Conservation (phyloP, 805 yeast genomes). For the Candida piceae region DNA sequence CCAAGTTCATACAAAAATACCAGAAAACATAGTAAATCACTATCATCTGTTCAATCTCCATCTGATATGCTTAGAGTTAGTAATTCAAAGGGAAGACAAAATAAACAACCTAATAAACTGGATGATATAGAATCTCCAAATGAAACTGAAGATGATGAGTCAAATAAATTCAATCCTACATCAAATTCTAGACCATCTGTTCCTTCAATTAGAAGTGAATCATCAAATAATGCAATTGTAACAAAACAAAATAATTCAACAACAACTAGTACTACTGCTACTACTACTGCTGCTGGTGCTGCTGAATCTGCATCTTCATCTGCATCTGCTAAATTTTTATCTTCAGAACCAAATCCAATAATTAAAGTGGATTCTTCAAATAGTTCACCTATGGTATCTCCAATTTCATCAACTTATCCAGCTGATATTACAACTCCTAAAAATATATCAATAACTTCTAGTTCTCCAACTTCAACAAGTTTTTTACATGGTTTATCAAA, state of each 20-base stretch:
- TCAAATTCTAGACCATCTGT: not conserved
- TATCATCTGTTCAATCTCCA: constrained; percentile 42
- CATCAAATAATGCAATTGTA: constrained; percentile 1
- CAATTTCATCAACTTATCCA: constrained; percentile 1
- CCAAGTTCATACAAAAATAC: constrained; percentile 17
- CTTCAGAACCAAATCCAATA: constrained; percentile 2
- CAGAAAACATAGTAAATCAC: constrained; percentile 35
- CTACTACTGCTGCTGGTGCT: not conserved
- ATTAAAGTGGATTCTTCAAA: too few relatives aligned
- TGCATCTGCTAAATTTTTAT: too few relatives aligned
- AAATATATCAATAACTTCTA: constrained; percentile 1
- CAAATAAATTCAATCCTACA: too few relatives aligned
- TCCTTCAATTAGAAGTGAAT: not conserved
- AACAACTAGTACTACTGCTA: constrained; percentile 1
- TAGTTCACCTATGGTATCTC: too few relatives aligned
- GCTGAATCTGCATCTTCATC: too few relatives aligned
- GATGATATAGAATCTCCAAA: constrained; percentile 24
- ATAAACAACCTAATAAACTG: constrained; percentile 8
- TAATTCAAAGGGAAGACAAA: constrained; percentile 8
- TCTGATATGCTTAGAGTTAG: constrained; percentile 33
- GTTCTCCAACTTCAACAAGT: not conserved
- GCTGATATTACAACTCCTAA: too few relatives aligned
- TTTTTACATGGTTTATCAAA: constrained; percentile 12
- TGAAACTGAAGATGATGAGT: constrained; percentile 22
- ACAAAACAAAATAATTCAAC: constrained; percentile 1